These are phyloP conservation scores for Flaveria floridana DNA, from an alignment of 140 eudicot genomes.

Conservation along the genomic window DNA sequence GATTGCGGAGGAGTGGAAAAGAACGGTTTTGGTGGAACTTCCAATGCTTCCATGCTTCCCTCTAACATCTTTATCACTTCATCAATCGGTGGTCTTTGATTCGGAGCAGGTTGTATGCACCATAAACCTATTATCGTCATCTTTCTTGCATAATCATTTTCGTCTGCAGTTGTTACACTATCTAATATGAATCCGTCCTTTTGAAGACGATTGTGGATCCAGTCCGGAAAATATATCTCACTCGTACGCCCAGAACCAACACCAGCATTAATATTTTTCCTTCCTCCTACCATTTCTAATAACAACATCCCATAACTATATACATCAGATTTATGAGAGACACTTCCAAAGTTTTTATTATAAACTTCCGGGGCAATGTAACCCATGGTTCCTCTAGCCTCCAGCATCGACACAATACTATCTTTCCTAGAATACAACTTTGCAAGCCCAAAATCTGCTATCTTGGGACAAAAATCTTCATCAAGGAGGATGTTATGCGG, in stretches of 20 bases:
- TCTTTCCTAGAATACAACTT: conserved; percentile 7
- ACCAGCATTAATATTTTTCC: conserved; percentile 9
- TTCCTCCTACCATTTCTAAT: conserved; percentile 40
- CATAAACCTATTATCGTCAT: conserved; percentile 34
- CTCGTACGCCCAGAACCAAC: conserved; percentile 18
- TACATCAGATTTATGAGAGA: conserved; percentile 23
- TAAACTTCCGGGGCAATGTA: conserved; percentile 28
- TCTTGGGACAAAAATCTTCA: conserved; percentile 2
- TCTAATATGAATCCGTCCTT: conserved; percentile 25
- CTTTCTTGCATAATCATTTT: conserved; percentile 35
- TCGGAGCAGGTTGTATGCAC: conserved; percentile 29
- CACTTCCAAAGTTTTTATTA: conserved; percentile 28
- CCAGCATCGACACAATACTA: conserved; percentile 23
- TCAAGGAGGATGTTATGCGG: conserved; percentile 9
- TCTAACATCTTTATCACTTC: conserved; percentile 40
- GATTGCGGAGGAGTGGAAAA: conserved; percentile 30
- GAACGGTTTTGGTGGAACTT: conserved; percentile 44
- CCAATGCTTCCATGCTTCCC: conserved; percentile 31
- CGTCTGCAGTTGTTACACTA: conserved; percentile 4
- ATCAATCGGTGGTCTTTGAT: conserved; percentile 37
- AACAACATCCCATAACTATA: conserved; percentile 27
- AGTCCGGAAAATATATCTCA: conserved; percentile 37
- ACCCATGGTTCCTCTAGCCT: conserved; percentile 18
- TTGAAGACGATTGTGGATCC: conserved; percentile 32
- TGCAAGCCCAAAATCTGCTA: conserved; percentile 12